A percentile compares a stretch with the other conserved stretches of the same genome.
phyloP scores from a whole-genome alignment of 805 yeast genomes.

The Candida orba region DNA sequence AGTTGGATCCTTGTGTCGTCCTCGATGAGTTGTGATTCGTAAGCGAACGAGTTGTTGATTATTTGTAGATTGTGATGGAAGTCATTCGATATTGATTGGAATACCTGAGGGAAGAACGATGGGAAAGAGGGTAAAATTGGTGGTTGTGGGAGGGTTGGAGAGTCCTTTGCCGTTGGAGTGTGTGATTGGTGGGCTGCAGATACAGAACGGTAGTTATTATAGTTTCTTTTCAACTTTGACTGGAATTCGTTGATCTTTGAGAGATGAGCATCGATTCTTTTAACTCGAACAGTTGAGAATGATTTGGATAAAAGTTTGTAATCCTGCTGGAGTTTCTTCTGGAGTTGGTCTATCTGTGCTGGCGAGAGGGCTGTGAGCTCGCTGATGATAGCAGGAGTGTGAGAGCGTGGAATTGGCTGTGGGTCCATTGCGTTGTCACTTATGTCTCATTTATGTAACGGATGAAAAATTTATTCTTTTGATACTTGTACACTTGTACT shows the following conservation, averaged over 20 bases:
- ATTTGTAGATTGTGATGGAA: slow-evolving; percentile 8
- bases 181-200: no score
- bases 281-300: slow-evolving; percentile 24
- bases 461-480: no score
- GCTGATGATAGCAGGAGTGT: no score
- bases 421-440: no score
- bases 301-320: slow-evolving; percentile 25
- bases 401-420: no score
- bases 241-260: slow-evolving; percentile 26
- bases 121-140: no score
- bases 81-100: slow-evolving; percentile 13
- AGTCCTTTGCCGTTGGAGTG: slow-evolving; percentile 4
- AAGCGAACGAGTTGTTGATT: slow-evolving; percentile 13
- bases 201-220: slow-evolving; percentile 9
- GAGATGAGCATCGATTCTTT: slow-evolving; percentile 27
- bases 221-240: slow-evolving; percentile 17
- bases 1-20: slow-evolving; percentile 9
- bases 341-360: slow-evolving; percentile 13
- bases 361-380: no score
- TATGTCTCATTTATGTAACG: no score
- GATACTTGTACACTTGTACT: no score
- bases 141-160: slow-evolving; percentile 18
- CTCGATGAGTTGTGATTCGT: slow-evolving; percentile 17
- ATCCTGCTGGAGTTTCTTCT: slow-evolving; percentile 23
- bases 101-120: slow-evolving; percentile 3